Base-by-base conservation (phyloP, 2,329 filamentous ascomycete genomes). In the Microascus cirrosus region DNA sequence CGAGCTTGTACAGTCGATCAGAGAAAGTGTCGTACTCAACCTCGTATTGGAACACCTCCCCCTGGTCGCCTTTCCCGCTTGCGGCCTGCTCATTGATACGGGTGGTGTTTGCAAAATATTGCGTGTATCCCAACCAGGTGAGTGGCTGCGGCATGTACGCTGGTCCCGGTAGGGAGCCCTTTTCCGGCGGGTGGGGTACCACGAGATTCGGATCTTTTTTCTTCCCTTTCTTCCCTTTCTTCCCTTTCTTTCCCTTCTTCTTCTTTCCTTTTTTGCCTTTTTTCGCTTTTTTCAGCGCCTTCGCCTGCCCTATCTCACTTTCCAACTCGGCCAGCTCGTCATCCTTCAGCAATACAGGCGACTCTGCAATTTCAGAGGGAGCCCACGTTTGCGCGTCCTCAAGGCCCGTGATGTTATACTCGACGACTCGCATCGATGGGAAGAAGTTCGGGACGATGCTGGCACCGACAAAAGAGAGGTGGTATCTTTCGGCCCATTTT, bases 21-120 rank as follows among this genome's bases (percentile, higher is more conserved):
- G 85, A 80, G 58, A 83, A 86, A 0, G 92, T 97, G 68, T 85
- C 85, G 69, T 99, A 99, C 69, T 96, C 90, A 54, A 95, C 76
- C 67, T 95, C 80, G 66, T 83, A 97, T 18, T 77, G 68, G 69
- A 96, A 90, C 36, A 81, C 73, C 51, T 76, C 81, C 61, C 78
- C 75, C 25, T 74, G 71, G 53, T 74, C 69, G 59, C 76, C 74
- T 60, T 88, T 82, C 18, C 45, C 7, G 32, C 15, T 15, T 6
- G 56, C n/a, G 12, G 34, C n/a, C 15, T 32, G 18, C 64, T 91
- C 89, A 72, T 97, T 95, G 71, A 96, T 86, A 59, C 83, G 74
- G 0, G 93, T 97, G n/a, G 99, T 74, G 69, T 99, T 99, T 60
- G 93, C 91, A 70, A 84, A 96, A 70, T 95, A 96, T 66, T 99